Evolutionary conservation across 1,284 basidiomycete species (phyloP), one percentile per base, ranked within the genome.

Genomic region (Ustilago trichophora): DNA sequence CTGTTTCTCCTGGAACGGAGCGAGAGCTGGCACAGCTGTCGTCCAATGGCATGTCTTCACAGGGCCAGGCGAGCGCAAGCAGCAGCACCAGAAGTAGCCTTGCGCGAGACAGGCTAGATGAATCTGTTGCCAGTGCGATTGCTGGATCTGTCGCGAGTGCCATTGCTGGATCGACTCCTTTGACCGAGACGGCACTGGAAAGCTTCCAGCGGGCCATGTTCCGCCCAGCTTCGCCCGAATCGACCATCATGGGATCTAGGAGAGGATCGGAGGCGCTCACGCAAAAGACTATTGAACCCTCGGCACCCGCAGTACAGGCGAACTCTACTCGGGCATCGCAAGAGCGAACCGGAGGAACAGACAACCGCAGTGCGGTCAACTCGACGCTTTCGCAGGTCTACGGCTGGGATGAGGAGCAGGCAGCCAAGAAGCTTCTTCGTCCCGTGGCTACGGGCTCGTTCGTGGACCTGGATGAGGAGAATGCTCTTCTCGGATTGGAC

Each of bases 401-500:
- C 21, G 67, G 67, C 4, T 70, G 60, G 67, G 29, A 54, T 24
- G n/a, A 31, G 26, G 36, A 59, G 13, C 41, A 43, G 48, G 35
- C 47, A 18, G 43, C 45, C 1, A 37, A 41, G 34, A 60, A 49
- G 49, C 5, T 34, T 13, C 7, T 36, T 11, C 38, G 24, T 31
- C 38, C 46, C 18, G 21, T 32, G 42, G 36, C 34, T 3, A 15
- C 26, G 1, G 24, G 33, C n/a, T 32, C 38, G 19, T 57, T 52
- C 19, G 41, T 55, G 34, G 53, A 69, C 27, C 7, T 49, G 44
- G 67, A 64, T 32, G 62, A 71, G 37, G 36, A 46, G 27, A 40
- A 45, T 11, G 53, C 57, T 12, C 50, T 76, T 11, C 27, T 75
- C 21, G 75, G 75, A 0, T 25, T 77, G 8, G 67, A 71, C 22